phyloP scores from a whole-genome alignment of 805 yeast species.

The Alloascoidea africana region DNA sequence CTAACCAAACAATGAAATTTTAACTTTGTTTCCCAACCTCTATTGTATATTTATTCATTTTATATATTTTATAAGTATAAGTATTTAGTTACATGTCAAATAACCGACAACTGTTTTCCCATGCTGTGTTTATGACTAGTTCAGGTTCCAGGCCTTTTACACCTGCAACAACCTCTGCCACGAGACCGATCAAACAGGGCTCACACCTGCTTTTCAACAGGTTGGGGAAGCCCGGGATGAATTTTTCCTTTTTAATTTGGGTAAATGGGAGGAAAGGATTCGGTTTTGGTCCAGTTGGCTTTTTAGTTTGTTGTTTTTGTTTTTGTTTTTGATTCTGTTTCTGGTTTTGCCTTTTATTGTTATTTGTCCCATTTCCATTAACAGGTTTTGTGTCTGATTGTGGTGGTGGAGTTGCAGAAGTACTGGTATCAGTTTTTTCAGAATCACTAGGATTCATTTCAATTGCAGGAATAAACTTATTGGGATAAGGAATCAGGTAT shows the following conservation, averaged over 20 bases:
- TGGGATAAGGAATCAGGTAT: slow-evolving; percentile 39
- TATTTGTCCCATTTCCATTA: background rate
- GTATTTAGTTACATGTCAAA: slow-evolving; percentile 26
- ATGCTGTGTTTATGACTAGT: slow-evolving; percentile 31
- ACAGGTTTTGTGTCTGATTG: background rate
- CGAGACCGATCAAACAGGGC: slow-evolving; percentile 74
- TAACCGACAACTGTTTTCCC: slow-evolving; percentile 32
- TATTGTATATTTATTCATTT: too few species aligned
- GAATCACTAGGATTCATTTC: slow-evolving; percentile 6
- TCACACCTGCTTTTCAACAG: slow-evolving; percentile 80
- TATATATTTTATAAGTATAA: too few species aligned
- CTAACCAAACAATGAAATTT: too few species aligned
- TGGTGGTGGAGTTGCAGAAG: background rate
- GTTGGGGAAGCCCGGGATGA: slow-evolving; percentile 15
- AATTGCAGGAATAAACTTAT: slow-evolving; percentile 33
- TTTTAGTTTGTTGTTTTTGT: too few species aligned
- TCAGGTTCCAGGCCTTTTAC: slow-evolving; percentile 27
- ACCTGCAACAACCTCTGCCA: slow-evolving; percentile 53
- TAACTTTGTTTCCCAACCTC: too few species aligned
- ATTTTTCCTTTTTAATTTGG: slow-evolving; percentile 50
- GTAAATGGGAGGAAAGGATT: slow-evolving; percentile 45
- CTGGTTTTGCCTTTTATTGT: too few species aligned
- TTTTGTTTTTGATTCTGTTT: too few species aligned
- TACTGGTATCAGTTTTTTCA: too few species aligned
- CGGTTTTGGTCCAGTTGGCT: slow-evolving; percentile 11